Evolutionary conservation across 306 rosid genomes (phyloP).

Genomic region (Vigna reflexopilosa): DNA sequence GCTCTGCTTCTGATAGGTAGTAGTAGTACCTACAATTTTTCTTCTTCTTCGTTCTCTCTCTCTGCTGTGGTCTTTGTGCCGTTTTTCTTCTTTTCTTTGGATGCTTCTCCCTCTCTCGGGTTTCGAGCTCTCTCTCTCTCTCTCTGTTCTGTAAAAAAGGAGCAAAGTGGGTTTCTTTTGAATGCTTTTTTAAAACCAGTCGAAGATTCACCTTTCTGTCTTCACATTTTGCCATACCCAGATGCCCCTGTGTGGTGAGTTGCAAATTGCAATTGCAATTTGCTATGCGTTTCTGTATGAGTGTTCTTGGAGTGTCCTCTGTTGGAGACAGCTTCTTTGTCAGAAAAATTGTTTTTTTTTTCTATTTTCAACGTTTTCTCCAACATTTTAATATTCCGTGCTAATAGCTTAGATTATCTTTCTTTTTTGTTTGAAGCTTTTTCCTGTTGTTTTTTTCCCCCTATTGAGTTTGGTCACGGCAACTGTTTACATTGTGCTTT

Average conservation of each 20-base stretch:
- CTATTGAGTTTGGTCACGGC: conserved; percentile 16
- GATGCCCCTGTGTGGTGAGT: conserved; percentile 19
- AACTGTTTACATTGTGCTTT: conserved; percentile 21
- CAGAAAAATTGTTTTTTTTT: conserved; percentile 12
- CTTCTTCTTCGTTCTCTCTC: background rate
- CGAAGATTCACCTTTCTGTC: conserved; percentile 48
- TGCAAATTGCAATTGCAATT: background rate
- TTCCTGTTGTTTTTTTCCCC: background rate
- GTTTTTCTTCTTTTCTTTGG: conserved; percentile 55
- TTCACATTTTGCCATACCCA: conserved; percentile 40
- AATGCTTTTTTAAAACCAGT: conserved; percentile 24
- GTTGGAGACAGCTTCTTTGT: conserved; percentile 48
- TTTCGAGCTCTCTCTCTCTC: conserved; percentile 45
- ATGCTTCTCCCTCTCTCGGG: conserved; percentile 54
- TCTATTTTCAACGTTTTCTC: background rate
- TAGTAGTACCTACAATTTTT: background rate
- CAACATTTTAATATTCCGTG: background rate
- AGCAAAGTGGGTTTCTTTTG: conserved; percentile 45
- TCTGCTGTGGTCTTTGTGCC: background rate
- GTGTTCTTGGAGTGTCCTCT: conserved; percentile 1
- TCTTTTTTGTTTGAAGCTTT: background rate
- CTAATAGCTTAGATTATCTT: background rate
- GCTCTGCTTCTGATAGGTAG: conserved; percentile 37
- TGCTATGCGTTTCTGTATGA: background rate
- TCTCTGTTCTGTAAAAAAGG: conserved; percentile 42